Evolutionary conservation across 2,329 filamentous ascomycete species (phyloP).

Genomic region (Cryphonectria radicalis): DNA sequence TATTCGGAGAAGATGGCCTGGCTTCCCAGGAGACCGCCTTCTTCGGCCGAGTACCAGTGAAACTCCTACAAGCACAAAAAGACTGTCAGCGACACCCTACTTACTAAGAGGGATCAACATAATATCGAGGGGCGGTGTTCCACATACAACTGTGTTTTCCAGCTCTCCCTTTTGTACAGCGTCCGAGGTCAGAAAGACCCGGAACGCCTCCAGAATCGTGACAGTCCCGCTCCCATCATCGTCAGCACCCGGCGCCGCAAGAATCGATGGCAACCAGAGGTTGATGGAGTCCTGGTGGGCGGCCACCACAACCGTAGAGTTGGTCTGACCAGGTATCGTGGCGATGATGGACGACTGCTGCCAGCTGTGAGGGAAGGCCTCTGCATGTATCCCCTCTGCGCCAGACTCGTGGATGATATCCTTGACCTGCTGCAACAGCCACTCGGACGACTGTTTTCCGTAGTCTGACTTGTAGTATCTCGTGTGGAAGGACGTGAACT

Average conservation of each 20-base stretch:
- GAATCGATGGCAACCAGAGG: slow-evolving; percentile 69
- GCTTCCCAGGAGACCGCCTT: slow-evolving; percentile 75
- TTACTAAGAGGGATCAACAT: not conserved
- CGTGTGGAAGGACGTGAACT: slow-evolving; percentile 68
- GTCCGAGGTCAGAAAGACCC: slow-evolving; percentile 68
- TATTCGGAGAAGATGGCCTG: slow-evolving; percentile 54
- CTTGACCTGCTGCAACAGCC: slow-evolving; percentile 71
- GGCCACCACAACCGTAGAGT: slow-evolving; percentile 73
- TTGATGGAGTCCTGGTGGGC: slow-evolving; percentile 85
- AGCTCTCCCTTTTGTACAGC: slow-evolving; percentile 65
- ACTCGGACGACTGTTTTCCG: slow-evolving; percentile 73
- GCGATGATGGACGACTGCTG: slow-evolving; percentile 78
- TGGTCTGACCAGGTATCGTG: slow-evolving; percentile 73
- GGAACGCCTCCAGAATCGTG: slow-evolving; percentile 78
- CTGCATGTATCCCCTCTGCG: slow-evolving; percentile 63
- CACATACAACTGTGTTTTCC: slow-evolving; percentile 63
- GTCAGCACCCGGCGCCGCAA: slow-evolving; percentile 75
- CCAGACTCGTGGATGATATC: slow-evolving; percentile 64
- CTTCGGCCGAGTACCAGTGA: slow-evolving; percentile 59
- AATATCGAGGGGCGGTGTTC: too few relatives aligned
- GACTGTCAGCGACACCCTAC: not conserved
- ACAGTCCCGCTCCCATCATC: slow-evolving; percentile 79
- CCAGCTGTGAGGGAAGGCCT: slow-evolving; percentile 62
- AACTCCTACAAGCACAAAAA: slow-evolving; percentile 60
- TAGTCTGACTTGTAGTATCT: slow-evolving; percentile 68